A percentile compares a stretch with the other conserved stretches of the same genome.
phyloP scores from a whole-genome alignment of 495 filamentous ascomycete species.

The Penicillium canescens region DNA sequence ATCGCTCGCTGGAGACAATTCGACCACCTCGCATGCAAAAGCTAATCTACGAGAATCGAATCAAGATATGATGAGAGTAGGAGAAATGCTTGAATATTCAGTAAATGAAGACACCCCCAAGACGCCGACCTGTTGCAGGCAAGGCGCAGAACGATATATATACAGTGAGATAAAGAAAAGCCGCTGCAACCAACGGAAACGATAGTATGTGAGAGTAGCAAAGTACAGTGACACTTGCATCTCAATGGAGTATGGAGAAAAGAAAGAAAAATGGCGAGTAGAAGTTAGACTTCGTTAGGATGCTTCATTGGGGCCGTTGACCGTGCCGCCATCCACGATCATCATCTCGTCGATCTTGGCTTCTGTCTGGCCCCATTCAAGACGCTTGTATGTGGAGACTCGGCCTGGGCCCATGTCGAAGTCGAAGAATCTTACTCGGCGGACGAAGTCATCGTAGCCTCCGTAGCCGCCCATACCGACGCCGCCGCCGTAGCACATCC shows the following conservation, averaged over 20 bases:
- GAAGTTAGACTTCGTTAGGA: slow-evolving; percentile 9
- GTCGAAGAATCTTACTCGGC: slow-evolving; percentile 85
- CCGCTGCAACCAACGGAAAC: slow-evolving; percentile 10
- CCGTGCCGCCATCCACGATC: slow-evolving; percentile 78
- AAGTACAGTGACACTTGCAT: slow-evolving; percentile 8
- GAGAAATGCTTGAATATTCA: slow-evolving; percentile 23
- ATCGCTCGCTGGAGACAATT: too few relatives aligned
- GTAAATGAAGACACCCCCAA: slow-evolving; percentile 17
- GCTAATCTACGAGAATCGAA: not conserved
- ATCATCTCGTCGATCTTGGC: slow-evolving; percentile 79
- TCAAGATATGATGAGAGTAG: slow-evolving; percentile 14
- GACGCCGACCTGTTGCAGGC: slow-evolving; percentile 28
- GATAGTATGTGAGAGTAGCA: slow-evolving; percentile 16
- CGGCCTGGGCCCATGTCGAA: slow-evolving; percentile 86
- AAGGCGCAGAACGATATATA: slow-evolving; percentile 25
- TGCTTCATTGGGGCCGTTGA: slow-evolving; percentile 35
- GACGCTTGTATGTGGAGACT: slow-evolving; percentile 87
- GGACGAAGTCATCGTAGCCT: slow-evolving; percentile 80
- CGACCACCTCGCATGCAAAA: not conserved
- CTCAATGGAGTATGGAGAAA: slow-evolving; percentile 6
- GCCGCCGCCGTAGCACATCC: slow-evolving; percentile 98
- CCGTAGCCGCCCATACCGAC: slow-evolving; percentile 92
- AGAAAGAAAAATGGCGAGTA: slow-evolving; percentile 10
- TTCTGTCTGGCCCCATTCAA: slow-evolving; percentile 78
- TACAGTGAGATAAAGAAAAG: slow-evolving; percentile 20